Base-by-base conservation (phyloP, 2,329 filamentous ascomycete species). In the Fusarium bactridioides region DNA sequence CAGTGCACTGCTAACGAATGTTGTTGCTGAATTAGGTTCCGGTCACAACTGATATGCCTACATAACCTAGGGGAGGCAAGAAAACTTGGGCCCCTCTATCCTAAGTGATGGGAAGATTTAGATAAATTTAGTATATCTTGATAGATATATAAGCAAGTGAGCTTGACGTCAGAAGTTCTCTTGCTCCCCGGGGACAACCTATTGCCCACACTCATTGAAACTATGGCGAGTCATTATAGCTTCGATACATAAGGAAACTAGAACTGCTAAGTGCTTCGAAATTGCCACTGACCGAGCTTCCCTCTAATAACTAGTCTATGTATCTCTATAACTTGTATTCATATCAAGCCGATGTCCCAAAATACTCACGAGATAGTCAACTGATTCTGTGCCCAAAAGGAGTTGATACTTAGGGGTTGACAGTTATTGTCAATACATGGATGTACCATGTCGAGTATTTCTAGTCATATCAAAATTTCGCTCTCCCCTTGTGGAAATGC, bases 401-500 rank as follows among this genome's bases (percentile, higher is more conserved):
- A 45, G 33, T 21, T 11, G 21, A 65, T 21, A 38, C 43, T 19
- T 33, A 33, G 31, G 59, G 29, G 38, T 25, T 33, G 35, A 37
- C 21, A 55, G 41, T 33, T 40, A n/a, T 55, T 29, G n/a, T 29
- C 18, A 27, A 44, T 40, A 33, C 51, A 53, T 53, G 43, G 56
- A 41, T 51, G 25, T 62, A 44, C 64, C 45, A 58, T 67, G 64
- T 45, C 25, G 13, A 58, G 19, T 10, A 41, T 55, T 54, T 25
- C 64, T 54, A 47, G 64, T 33, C 41, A n/a, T 38, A 38, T 53
- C 50, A 69, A 68, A 48, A 38, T 40, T 67, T 63, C 59, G 37
- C 40, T 58, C 12, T 44, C 35, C 65, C 35, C 45, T 41, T 50
- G 58, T 38, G 23, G 61, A 43, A 51, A 58, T 64, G 35, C 25